Base-by-base conservation (phyloP, 768 basidiomycete species). In the Daedaleopsis nitida region DNA sequence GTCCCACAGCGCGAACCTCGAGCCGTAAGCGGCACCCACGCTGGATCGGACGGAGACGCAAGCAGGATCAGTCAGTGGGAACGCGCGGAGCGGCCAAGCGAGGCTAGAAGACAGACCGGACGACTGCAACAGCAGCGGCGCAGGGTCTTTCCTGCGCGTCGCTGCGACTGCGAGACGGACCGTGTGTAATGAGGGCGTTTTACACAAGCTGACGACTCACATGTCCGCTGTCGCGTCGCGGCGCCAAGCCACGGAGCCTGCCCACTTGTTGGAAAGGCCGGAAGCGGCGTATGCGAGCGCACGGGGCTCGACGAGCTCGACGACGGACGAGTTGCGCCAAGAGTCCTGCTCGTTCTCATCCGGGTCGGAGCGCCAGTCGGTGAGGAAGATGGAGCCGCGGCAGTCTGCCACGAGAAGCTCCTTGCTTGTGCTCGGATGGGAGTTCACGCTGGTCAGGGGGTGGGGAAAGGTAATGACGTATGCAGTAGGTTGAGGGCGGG, bases 351-450 rank as follows among this genome's bases (percentile, higher is more conserved):
- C 81, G 19, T 74, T 67, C 57, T 68, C 80, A 13, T 81, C 80
- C 1, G 86, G 87, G 68, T 92, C 88, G 6, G 86, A 82, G 57
- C 88, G 84, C 92, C 92, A 94, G 75, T 94, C 90, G n/a, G 87
- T 85, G 50, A 92, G 72, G 72, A 87, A 91, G 50, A 93, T 77
- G 32, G 85, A 86, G 37, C 92, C 92, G 38, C 82, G 83, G 56
- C 79, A 82, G 73, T 94, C 92, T 1, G 90, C 83, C 57, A 92
- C 87, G 27, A 94, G 79, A 67, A 94, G 85, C 66, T 91, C 91
- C 71, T 89, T 92, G 77, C 85, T 84, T 34, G 86, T 88, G 14
- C 78, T 77, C 3, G 89, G 85, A 68, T 94, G 92, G 27, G 88
- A 81, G 70, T 80, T 77, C 68, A 94, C 85, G 34, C 87, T 78